Evolutionary conservation across 768 basidiomycete genomes (phyloP).

Genomic region (Coprinellus aureogranulatus): DNA sequence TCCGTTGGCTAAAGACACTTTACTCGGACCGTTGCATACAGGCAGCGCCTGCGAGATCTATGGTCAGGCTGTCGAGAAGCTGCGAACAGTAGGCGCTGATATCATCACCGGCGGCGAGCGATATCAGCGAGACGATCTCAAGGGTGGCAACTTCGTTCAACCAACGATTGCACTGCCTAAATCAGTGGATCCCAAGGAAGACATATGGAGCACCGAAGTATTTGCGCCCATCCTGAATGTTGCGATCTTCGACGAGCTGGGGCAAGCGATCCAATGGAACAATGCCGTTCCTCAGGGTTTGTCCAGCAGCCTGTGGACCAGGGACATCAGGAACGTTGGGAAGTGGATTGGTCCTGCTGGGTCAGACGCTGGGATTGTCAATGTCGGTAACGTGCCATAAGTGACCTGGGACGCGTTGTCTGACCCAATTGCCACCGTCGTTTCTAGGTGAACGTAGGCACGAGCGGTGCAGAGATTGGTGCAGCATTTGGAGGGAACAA

Average conservation of each 20-base stretch:
- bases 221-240: conserved; percentile 91
- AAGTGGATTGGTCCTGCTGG: conserved; percentile 91
- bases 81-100: conserved; percentile 67
- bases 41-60: conserved; percentile 67
- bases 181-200: conserved; percentile 48
- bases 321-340: conserved; percentile 77
- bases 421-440: conserved; percentile 11
- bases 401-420: conserved; percentile 14
- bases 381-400: conserved; percentile 49
- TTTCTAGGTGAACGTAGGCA: conserved; percentile 54
- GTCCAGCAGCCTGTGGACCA: conserved; percentile 89
- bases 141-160: conserved; percentile 82
- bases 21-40: conserved; percentile 87
- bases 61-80: conserved; percentile 54
- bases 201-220: conserved; percentile 75
- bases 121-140: conserved; percentile 50
- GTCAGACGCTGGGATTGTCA: conserved; percentile 89
- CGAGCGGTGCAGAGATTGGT: conserved; percentile 60
- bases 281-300: conserved; percentile 91
- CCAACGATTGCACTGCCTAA: conserved; percentile 80
- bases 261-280: conserved; percentile 87
- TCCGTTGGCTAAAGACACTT: conserved; percentile 68
- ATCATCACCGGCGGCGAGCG: conserved; percentile 70
- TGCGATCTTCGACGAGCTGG: conserved; percentile 80
- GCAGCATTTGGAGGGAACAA: conserved; percentile 96